Percentiles rank a stretch among this genome's conserved stretches.
phyloP scores from a whole-genome alignment of 371 early-diverging fungal genomes.

The Rhizopus arrhizus region DNA sequence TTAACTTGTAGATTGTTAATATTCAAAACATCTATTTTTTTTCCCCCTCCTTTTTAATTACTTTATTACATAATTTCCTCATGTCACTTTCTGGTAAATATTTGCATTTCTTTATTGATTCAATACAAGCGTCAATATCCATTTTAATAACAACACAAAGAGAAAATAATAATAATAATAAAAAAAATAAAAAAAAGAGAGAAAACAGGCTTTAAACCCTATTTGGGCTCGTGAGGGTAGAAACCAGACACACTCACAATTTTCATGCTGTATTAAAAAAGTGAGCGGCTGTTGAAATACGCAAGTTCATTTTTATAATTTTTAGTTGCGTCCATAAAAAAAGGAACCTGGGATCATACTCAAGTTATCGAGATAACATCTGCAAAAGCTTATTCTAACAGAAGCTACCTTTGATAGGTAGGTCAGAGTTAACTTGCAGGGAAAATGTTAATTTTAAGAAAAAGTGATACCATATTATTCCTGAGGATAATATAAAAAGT shows the following conservation, averaged over 20 bases:
- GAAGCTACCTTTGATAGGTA: too few relatives aligned
- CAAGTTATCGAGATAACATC: too few relatives aligned
- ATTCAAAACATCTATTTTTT: neutral
- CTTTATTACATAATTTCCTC: conserved; percentile 94
- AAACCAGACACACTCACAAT: neutral
- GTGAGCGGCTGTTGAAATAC: too few relatives aligned
- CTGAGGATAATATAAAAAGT: too few relatives aligned
- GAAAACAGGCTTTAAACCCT: conserved; percentile 1
- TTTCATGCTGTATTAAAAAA: too few relatives aligned
- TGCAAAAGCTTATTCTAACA: too few relatives aligned
- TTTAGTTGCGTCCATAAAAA: too few relatives aligned
- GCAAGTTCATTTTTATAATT: too few relatives aligned
- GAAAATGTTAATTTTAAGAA: too few relatives aligned
- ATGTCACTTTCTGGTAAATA: conserved; percentile 92
- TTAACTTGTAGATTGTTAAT: conserved; percentile 60
- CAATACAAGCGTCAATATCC: conserved; percentile 62
- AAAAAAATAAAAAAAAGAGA: neutral
- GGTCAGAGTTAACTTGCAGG: too few relatives aligned
- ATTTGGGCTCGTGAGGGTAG: conserved; percentile 1
- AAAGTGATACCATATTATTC: too few relatives aligned
- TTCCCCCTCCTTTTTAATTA: conserved; percentile 11
- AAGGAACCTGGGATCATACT: too few relatives aligned
- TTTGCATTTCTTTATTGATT: conserved; percentile 77
- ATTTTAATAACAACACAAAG: conserved; percentile 29
- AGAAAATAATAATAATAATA: conserved; percentile 8